These are phyloP conservation scores for Rhododendron williamsianum DNA, from an alignment of 148 eudicot genomes.

Conservation along the genomic window DNA sequence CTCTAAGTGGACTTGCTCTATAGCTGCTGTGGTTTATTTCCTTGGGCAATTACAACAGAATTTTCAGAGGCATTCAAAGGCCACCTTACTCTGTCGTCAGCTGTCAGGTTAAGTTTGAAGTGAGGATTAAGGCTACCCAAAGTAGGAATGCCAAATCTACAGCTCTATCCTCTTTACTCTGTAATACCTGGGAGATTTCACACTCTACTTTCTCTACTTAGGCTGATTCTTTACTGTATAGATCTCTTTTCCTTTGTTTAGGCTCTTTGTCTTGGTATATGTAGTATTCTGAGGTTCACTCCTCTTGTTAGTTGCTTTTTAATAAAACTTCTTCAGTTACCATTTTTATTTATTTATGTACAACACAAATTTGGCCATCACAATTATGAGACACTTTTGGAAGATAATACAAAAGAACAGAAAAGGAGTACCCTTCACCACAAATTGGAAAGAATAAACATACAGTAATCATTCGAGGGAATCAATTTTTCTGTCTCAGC, in stretches of 20 bases:
- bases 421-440: neutral
- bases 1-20: neutral
- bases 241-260: neutral
- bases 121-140: neutral
- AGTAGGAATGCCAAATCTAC: neutral
- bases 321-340: neutral
- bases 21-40: neutral
- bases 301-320: neutral
- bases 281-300: neutral
- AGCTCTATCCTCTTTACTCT: neutral
- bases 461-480: neutral
- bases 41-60: neutral
- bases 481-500: neutral
- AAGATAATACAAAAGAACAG: neutral
- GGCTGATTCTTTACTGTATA: neutral
- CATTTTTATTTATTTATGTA: neutral
- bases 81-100: neutral
- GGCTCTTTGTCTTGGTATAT: neutral
- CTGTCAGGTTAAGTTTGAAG: neutral
- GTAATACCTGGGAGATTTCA: neutral
- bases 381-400: neutral
- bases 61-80: neutral
- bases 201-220: neutral
- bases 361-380: neutral
- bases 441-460: neutral